Conservation (phyloP, 805 yeast genomes). For the Candida vartiovaarae region DNA sequence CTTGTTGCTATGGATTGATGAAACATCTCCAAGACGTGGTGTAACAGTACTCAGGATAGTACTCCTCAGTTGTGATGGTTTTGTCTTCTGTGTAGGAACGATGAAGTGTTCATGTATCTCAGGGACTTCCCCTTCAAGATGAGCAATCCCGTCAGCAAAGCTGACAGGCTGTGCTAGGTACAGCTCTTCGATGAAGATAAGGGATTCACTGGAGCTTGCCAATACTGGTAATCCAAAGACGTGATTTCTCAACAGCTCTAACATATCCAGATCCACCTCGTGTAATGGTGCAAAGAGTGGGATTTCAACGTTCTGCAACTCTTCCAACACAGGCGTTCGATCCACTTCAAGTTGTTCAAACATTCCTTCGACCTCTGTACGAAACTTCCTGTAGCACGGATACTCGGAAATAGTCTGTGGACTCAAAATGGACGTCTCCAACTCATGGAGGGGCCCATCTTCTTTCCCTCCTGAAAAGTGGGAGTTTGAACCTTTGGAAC, state of each 20-base stretch:
- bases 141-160: too few relatives aligned
- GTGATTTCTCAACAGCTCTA: constrained; percentile 2
- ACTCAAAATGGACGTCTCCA: not conserved
- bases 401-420: not conserved
- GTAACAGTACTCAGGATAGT: too few relatives aligned
- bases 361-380: constrained; percentile 4
- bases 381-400: constrained; percentile 4
- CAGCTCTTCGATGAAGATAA: too few relatives aligned
- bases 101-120: too few relatives aligned
- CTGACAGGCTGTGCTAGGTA: too few relatives aligned
- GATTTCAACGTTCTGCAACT: not conserved
- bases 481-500: constrained; percentile 5
- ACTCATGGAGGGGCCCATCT: not conserved
- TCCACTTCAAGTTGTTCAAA: not conserved
- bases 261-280: constrained; percentile 1
- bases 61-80: too few relatives aligned
- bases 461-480: constrained; percentile 1
- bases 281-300: constrained; percentile 9
- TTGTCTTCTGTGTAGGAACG: too few relatives aligned
- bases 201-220: not conserved
- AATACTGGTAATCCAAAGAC: constrained; percentile 1
- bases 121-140: too few relatives aligned
- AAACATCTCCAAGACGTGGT: too few relatives aligned
- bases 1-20: not conserved
- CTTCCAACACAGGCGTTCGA: not conserved